Evolutionary conservation across 306 rosid genomes (phyloP).

Genomic region (Nissolia schottii): DNA sequence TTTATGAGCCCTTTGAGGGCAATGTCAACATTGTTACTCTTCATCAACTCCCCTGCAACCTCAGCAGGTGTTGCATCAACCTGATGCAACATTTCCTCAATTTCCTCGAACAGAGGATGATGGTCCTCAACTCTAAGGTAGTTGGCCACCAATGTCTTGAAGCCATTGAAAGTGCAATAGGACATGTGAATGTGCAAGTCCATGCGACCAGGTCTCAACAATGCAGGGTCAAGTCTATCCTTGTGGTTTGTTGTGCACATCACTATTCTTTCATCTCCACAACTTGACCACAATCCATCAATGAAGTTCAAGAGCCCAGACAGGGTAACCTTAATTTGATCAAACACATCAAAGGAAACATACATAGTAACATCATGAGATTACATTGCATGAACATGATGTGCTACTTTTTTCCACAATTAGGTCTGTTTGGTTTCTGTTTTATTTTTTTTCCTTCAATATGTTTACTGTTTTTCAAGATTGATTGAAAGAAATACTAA

Average conservation of each 20-base stretch:
- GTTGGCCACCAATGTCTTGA: conserved; percentile 41
- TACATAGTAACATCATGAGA: background rate
- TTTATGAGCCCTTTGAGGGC: conserved; percentile 45
- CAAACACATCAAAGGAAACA: background rate
- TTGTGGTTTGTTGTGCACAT: conserved; percentile 48
- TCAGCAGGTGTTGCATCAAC: conserved; percentile 54
- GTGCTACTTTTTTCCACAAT: too few relatives aligned
- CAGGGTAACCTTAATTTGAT: conserved; percentile 38
- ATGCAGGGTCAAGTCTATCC: conserved; percentile 50
- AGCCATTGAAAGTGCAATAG: conserved; percentile 39
- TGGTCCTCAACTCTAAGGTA: conserved; percentile 42
- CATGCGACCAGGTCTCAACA: conserved; percentile 58
- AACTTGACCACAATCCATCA: conserved; percentile 64
- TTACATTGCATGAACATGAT: background rate
- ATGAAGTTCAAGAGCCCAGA: conserved; percentile 55
- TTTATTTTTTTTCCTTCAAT: too few relatives aligned
- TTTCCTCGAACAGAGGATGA: conserved; percentile 26
- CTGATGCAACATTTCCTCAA: conserved; percentile 27
- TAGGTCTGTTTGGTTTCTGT: too few relatives aligned
- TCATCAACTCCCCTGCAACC: conserved; percentile 55
- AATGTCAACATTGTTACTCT: conserved; percentile 26
- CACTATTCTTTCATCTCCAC: conserved; percentile 52
- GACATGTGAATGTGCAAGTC: conserved; percentile 55
- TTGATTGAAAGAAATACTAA: too few relatives aligned
- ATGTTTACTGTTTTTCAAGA: too few relatives aligned